phyloP scores from a whole-genome alignment of 2,329 filamentous ascomycete genomes.

The Epichloe scottii region DNA sequence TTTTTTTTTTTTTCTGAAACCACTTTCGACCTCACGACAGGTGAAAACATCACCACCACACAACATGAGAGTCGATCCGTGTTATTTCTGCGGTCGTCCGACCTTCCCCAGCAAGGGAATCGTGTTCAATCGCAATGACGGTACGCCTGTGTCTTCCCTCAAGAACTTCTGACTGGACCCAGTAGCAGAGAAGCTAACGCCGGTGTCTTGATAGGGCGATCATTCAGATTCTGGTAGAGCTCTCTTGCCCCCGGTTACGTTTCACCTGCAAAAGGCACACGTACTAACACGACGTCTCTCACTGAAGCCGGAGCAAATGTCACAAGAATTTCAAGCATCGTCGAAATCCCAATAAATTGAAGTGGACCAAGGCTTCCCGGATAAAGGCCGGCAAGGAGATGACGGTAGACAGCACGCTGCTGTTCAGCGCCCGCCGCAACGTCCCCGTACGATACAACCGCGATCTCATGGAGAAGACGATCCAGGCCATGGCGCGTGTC shows the following conservation, averaged over 20 bases:
- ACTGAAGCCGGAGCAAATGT: constrained; percentile 30
- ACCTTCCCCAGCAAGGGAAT: constrained; percentile 45
- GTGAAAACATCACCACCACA: not conserved
- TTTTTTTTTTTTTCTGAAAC: not conserved
- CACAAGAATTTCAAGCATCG: constrained; percentile 86
- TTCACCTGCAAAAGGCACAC: too few species aligned
- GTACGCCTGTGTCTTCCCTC: constrained; percentile 11
- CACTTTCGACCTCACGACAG: not conserved
- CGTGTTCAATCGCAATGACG: constrained; percentile 37
- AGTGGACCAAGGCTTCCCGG: constrained; percentile 93
- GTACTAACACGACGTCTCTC: not conserved
- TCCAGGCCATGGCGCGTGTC: constrained; percentile 86
- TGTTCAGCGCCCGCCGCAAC: constrained; percentile 87
- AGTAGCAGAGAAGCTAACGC: constrained; percentile 1
- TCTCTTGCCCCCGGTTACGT: not conserved
- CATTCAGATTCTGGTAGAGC: constrained; percentile 43
- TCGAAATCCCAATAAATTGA: constrained; percentile 91
- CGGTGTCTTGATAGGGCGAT: constrained; percentile 20
- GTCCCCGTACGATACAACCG: constrained; percentile 92
- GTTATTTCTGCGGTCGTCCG: constrained; percentile 35
- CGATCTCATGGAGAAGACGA: constrained; percentile 73
- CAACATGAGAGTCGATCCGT: constrained; percentile 28
- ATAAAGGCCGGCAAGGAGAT: constrained; percentile 68
- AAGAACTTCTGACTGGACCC: not conserved
- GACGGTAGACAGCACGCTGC: constrained; percentile 88